Evolutionary conservation across 2,329 filamentous ascomycete species (phyloP), one percentile per base, ranked within the genome.

Genomic region (Penicillium polonicum): DNA sequence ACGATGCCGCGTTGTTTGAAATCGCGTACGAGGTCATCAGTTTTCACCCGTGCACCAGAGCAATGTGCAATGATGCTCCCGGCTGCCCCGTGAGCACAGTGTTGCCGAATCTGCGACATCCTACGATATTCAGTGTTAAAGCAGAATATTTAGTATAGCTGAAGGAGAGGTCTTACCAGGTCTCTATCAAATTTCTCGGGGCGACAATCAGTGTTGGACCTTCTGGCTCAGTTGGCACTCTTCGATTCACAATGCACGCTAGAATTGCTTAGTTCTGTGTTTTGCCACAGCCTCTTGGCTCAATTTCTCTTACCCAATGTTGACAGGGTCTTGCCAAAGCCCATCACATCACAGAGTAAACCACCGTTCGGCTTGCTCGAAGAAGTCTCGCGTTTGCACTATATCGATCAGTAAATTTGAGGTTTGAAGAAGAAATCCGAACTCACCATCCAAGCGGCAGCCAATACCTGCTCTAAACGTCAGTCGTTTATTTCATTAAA

Each of bases 261-360:
- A 12, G 9, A 21, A 39, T 15, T 13, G 2, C 7, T 49, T 10
- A 50, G 23, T 38, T 38, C 10, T 7, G 6, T n/a, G 4, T n/a
- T 8, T 8, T 3, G 1, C 10, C 21, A n/a, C 9, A 2, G 9
- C 10, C 5, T 25, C 19, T 8, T 12, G 3, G 3, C 15, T n/a
- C 10, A 0, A 13, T 13, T 8, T 15, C 9, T 17, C 35, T 49
- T 49, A 29, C 48, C 48, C 10, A 50, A n/a, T 4, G 48, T n/a
- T 1, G 48, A 50, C 8, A 50, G 8, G 5, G 48, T 50, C 25
- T 50, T 50, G 4, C 48, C 48, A 27, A 50, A 50, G 6, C 48
- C 48, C 48, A 50, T 50, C 12, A 50, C 25, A 50, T 50, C 48
- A 23, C 48, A 50, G 7, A 50, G 48, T 21, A 50, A 29, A 13